Evolutionary conservation across 139 green algal species (phyloP), one percentile per base, ranked within the genome.

Genomic region (Chlorella sp.): DNA sequence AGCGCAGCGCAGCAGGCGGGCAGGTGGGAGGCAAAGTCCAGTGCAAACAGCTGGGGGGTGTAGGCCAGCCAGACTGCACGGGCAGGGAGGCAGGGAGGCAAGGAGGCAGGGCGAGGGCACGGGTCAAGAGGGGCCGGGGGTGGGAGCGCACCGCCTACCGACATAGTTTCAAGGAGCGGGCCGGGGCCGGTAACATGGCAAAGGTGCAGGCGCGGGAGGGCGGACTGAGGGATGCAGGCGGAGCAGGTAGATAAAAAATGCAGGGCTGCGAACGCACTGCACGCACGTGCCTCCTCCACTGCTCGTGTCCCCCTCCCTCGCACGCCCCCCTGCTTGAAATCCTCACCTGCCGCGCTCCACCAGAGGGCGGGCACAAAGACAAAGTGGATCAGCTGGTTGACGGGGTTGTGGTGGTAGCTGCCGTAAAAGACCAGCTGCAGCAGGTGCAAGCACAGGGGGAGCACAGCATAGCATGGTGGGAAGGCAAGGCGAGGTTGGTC

Each of bases 321-420:
- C 64, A 73, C 64, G 64, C 64, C 21, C 21, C 48, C 48, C 48
- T 57, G 48, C 21, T 7, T 73, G 22, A 7, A n/a, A 73, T 37
- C 2, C 83, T 32, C 34, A 75, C 77, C 84, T 85, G 88, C 73
- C 0, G 92, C 48, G 1, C 91, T 93, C 96, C 95, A 98, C 5
- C 97, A 34, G 42, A 98, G 95, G 64, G 84, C 42, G 0, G 96
- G 96, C 28, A 98, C 96, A 87, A 96, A 98, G 12, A 98, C 60
- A 78, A 97, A 96, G 86, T 98, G 96, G 15, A 98, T 97, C 37
- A 95, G 88, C 79, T 98, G 95, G 91, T 97, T 97, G n/a, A 92
- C 39, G 1, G 80, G 83, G 86, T 96, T 94, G n/a, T 48, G 91
- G 91, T 97, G 95, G 83, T 97, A 97, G 48, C 64, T 83, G 83